Conservation (phyloP, 2,329 filamentous ascomycete genomes). For the Apiospora kogelbergensis region DNA sequence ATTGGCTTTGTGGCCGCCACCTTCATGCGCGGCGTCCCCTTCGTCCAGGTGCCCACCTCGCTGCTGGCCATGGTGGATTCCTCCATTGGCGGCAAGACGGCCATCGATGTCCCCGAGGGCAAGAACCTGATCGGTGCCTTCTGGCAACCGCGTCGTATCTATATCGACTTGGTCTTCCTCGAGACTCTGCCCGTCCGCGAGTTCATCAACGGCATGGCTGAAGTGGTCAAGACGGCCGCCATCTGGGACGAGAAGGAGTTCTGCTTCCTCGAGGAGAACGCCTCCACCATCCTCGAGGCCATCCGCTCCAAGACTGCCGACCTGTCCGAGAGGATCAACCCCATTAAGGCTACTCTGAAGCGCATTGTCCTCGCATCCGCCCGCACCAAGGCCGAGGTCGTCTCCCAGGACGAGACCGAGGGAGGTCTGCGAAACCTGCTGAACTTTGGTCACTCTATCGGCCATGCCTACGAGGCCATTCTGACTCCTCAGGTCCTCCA, state of each 20-base stretch:
- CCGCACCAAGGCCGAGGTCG: constrained; percentile 90
- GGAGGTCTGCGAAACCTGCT: constrained; percentile 90
- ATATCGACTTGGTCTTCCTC: constrained; percentile 89
- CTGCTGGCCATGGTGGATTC: constrained; percentile 97
- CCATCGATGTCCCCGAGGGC: constrained; percentile 92
- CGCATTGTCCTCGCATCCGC: constrained; percentile 85
- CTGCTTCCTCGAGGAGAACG: constrained; percentile 77
- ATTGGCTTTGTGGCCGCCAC: constrained; percentile 96
- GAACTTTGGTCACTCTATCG: constrained; percentile 98
- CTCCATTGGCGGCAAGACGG: constrained; percentile 96
- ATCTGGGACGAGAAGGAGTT: constrained; percentile 94
- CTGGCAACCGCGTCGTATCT: constrained; percentile 93
- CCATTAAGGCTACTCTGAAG: constrained; percentile 70
- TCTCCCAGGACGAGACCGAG: constrained; percentile 92
- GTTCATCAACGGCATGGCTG: constrained; percentile 98
- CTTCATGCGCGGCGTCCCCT: constrained; percentile 96
- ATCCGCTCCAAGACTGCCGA: constrained; percentile 62
- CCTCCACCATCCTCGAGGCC: constrained; percentile 71
- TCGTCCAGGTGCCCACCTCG: constrained; percentile 95
- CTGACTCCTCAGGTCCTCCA: constrained; percentile 93
- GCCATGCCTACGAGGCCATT: constrained; percentile 94
- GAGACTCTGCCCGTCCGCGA: constrained; percentile 88
- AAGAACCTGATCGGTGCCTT: constrained; percentile 97
- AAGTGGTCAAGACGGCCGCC: constrained; percentile 95
- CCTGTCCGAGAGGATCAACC: constrained; percentile 59